phyloP scores from a whole-genome alignment of 176 grass and related monocot species.

The Saccharum officinarum region DNA sequence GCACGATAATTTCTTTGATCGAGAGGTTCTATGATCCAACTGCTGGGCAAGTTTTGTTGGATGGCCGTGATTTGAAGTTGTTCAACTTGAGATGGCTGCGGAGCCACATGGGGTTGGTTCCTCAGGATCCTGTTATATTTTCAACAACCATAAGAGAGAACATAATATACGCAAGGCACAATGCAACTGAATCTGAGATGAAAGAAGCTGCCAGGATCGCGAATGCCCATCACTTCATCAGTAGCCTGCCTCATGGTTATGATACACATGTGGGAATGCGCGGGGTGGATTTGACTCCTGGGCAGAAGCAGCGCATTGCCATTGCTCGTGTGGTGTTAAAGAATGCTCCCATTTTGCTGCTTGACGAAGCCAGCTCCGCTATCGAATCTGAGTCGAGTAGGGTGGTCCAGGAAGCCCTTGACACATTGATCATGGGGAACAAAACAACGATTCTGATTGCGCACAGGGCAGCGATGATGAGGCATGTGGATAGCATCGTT shows the following conservation, averaged over 20 bases:
- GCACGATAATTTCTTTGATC: constrained; percentile 87
- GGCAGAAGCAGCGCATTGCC: constrained; percentile 94
- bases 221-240: constrained; percentile 98
- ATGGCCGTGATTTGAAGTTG: constrained; percentile 89
- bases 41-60: constrained; percentile 84
- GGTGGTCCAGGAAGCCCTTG: constrained; percentile 94
- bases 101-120: constrained; percentile 90
- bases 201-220: constrained; percentile 97
- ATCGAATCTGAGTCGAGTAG: constrained; percentile 95
- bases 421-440: constrained; percentile 95
- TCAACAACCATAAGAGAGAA: constrained; percentile 98
- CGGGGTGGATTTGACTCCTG: constrained; percentile 86
- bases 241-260: constrained; percentile 93
- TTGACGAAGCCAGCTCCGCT: constrained; percentile 91
- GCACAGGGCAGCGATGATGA: constrained; percentile 91
- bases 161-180: constrained; percentile 96
- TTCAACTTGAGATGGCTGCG: constrained; percentile 97
- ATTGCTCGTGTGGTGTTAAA: constrained; percentile 94
- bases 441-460: constrained; percentile 96
- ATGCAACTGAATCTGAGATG: constrained; percentile 91
- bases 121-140: constrained; percentile 98
- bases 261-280: constrained; percentile 95
- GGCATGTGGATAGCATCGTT: constrained; percentile 91
- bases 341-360: constrained; percentile 92
- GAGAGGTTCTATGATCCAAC: constrained; percentile 94